These are phyloP conservation scores for Diddensiella santjacobensis DNA, from an alignment of 805 yeast genomes.

Conservation along the genomic window DNA sequence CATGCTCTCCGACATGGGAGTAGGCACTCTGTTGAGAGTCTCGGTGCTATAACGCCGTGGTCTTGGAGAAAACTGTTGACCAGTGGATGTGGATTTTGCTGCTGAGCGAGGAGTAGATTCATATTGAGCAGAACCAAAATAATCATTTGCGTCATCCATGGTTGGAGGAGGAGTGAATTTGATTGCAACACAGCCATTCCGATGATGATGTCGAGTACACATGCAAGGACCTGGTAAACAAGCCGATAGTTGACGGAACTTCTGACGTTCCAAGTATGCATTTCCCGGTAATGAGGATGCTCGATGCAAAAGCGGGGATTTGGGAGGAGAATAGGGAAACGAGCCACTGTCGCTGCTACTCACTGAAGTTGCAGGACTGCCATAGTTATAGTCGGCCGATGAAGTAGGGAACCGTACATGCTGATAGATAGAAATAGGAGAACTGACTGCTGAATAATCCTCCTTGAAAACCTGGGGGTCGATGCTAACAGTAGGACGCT, in stretches of 20 bases:
- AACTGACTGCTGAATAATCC: background rate
- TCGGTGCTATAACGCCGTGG: constrained; percentile 12
- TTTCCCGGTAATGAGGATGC: constrained; percentile 5
- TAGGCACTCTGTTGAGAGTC: constrained; percentile 28
- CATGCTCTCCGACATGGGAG: constrained; percentile 34
- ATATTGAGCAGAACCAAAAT: constrained; percentile 1
- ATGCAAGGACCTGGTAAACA: constrained; percentile 8
- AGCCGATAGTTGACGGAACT: background rate
- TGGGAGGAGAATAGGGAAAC: constrained; percentile 9
- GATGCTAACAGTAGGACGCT: background rate
- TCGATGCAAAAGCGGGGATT: constrained; percentile 5
- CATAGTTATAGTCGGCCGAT: background rate
- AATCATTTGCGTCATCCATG: background rate
- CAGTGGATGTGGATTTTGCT: background rate
- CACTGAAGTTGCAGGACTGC: background rate
- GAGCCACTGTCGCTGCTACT: background rate
- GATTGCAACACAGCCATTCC: constrained; percentile 29
- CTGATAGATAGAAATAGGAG: constrained; percentile 6
- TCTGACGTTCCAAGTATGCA: background rate
- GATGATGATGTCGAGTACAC: constrained; percentile 29
- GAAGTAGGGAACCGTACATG: constrained; percentile 5
- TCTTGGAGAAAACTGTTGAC: background rate
- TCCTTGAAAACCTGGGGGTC: background rate
- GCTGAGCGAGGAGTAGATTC: constrained; percentile 6
- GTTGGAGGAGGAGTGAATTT: constrained; percentile 19